A percentile compares a stretch with the other conserved stretches of the same genome.
These are phyloP conservation scores for Acaromyces ingoldii DNA, from an alignment of 1,284 basidiomycete genomes.

Conservation along the genomic window DNA sequence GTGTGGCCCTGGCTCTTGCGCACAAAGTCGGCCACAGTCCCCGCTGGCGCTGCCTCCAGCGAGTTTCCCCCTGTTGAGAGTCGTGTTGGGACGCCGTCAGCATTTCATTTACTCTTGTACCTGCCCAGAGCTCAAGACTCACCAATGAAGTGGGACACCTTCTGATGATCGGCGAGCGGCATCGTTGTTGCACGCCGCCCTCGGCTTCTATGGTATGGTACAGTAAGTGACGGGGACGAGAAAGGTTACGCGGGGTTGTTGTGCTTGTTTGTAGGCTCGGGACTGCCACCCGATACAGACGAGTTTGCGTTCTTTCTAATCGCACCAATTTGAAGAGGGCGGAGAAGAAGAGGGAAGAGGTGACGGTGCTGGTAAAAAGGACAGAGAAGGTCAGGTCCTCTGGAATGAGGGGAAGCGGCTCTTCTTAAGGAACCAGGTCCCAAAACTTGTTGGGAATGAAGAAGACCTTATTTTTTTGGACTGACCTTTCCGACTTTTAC, in stretches of 20 bases:
- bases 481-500: too few species aligned
- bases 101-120: neutral
- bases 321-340: neutral
- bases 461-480: too few species aligned
- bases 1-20: slow-evolving; percentile 89
- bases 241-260: neutral
- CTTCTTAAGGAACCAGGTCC: too few species aligned
- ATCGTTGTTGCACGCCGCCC: slow-evolving; percentile 15
- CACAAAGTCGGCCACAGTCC: slow-evolving; percentile 85
- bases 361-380: neutral
- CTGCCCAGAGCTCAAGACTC: slow-evolving; percentile 6
- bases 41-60: slow-evolving; percentile 72
- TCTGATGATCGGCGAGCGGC: slow-evolving; percentile 39
- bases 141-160: slow-evolving; percentile 46
- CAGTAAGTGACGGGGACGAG: slow-evolving; percentile 6
- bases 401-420: too few species aligned
- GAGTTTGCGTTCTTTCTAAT: too few species aligned
- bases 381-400: too few species aligned
- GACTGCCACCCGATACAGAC: too few species aligned
- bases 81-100: neutral
- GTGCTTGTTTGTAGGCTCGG: neutral
- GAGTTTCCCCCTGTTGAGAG: slow-evolving; percentile 74
- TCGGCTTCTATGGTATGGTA: slow-evolving; percentile 8
- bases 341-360: neutral
- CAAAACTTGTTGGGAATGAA: too few species aligned